A percentile compares a stretch with the other conserved stretches of the same genome.
phyloP scores from a whole-genome alignment of 352 stramenopile species.

The Sclerospora graminicola region DNA sequence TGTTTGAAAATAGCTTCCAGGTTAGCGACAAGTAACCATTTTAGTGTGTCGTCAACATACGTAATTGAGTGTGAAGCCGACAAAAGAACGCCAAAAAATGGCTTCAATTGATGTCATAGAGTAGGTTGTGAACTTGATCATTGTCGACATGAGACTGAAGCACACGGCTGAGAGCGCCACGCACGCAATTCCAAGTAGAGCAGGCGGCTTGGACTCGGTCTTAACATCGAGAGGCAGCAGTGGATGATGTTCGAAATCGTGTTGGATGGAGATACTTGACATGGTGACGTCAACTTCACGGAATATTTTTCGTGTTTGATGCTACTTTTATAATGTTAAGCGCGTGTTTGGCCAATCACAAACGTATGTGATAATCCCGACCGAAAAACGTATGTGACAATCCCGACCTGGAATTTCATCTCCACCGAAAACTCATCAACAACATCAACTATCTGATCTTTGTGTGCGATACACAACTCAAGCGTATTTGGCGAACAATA shows the following conservation, averaged over 20 bases:
- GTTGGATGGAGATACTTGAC: too few relatives aligned
- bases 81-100: conserved; percentile 66
- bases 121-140: conserved; percentile 70
- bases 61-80: conserved; percentile 49
- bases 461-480: conserved; percentile 74
- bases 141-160: conserved; percentile 77
- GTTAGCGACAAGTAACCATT: too few relatives aligned
- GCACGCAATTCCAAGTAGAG: conserved; percentile 46
- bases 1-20: too few relatives aligned
- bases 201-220: conserved; percentile 27
- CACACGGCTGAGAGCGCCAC: conserved; percentile 66
- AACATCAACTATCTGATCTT: too few relatives aligned
- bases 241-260: conserved; percentile 12
- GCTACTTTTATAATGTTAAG: too few relatives aligned
- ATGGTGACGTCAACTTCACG: too few relatives aligned
- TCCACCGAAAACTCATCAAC: too few relatives aligned
- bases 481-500: conserved; percentile 76
- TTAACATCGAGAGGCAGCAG: conserved; percentile 22
- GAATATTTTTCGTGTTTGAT: too few relatives aligned
- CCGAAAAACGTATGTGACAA: too few relatives aligned
- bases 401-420: too few relatives aligned
- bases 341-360: too few relatives aligned
- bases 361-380: too few relatives aligned
- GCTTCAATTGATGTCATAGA: conserved; percentile 71
- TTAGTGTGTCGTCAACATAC: conserved; percentile 18